Percentiles rank a stretch among this genome's conserved stretches.
Conservation (phyloP, 2,329 filamentous ascomycete species). For the Scopulariopsis brevicaulis region DNA sequence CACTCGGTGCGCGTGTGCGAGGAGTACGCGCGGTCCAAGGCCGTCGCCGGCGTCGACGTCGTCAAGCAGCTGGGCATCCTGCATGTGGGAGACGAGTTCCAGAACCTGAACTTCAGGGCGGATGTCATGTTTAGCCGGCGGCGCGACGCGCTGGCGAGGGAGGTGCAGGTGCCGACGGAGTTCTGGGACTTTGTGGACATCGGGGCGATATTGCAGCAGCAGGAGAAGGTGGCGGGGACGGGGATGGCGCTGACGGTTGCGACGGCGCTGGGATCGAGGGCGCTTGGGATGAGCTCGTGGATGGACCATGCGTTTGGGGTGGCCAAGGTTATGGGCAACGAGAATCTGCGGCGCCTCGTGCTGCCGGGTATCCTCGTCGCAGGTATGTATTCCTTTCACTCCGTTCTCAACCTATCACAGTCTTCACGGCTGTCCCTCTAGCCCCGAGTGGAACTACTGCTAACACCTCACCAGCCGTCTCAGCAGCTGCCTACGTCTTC, state of each 20-base stretch:
- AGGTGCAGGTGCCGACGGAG: constrained; percentile 81
- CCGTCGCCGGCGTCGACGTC: constrained; percentile 68
- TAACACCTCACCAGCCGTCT: constrained; percentile 39
- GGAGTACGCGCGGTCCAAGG: constrained; percentile 69
- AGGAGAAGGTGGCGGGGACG: constrained; percentile 90
- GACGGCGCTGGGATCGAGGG: constrained; percentile 70
- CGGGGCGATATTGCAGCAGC: constrained; percentile 68
- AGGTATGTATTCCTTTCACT: constrained; percentile 38
- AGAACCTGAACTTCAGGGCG: constrained; percentile 75
- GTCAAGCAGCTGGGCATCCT: constrained; percentile 83
- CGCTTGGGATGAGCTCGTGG: constrained; percentile 80
- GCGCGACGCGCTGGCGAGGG: constrained; percentile 68
- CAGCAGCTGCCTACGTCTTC: constrained; percentile 70
- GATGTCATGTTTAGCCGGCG: constrained; percentile 91
- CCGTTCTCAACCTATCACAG: background rate
- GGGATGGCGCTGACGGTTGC: constrained; percentile 90
- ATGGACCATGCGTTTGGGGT: constrained; percentile 77
- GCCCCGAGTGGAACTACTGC: background rate
- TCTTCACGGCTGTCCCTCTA: background rate
- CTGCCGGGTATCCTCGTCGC: constrained; percentile 69
- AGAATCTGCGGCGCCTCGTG: constrained; percentile 70
- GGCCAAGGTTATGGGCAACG: constrained; percentile 67
- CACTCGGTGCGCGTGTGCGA: constrained; percentile 71
- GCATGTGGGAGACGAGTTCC: constrained; percentile 80
- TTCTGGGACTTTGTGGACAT: constrained; percentile 90